phyloP scores from a whole-genome alignment of 257 asterid species.

The Datura wrightii region DNA sequence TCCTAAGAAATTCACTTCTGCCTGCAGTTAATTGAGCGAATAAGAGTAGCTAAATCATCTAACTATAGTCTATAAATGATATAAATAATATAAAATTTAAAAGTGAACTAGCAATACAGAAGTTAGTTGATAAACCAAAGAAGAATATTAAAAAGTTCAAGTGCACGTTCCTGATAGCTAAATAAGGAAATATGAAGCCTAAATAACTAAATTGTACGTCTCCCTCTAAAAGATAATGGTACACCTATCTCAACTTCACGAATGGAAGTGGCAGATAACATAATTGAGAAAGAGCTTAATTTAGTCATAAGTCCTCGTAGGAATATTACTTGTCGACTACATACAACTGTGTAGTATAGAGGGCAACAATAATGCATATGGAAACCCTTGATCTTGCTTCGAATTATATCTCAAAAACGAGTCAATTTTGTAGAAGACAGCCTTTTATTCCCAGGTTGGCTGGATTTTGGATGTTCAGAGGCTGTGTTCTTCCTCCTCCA shows the following conservation, averaged over 20 bases:
- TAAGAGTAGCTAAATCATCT: slow-evolving; percentile 10
- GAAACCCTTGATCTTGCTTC: neutral
- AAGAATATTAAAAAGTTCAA: neutral
- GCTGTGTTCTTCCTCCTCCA: slow-evolving; percentile 8
- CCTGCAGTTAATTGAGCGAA: slow-evolving; percentile 44
- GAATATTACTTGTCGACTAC: neutral
- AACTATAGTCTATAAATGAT: neutral
- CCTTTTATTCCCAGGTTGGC: neutral
- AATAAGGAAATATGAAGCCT: neutral
- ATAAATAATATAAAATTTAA: neutral
- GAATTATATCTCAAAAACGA: neutral
- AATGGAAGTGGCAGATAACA: neutral
- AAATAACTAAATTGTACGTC: neutral
- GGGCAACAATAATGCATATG: neutral
- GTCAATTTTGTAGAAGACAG: neutral
- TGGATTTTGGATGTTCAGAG: neutral
- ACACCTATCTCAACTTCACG: neutral
- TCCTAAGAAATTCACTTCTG: slow-evolving; percentile 57
- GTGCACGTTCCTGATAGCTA: neutral
- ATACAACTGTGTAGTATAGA: neutral
- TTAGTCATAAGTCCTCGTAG: neutral
- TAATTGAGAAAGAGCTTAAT: neutral
- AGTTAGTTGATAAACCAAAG: slow-evolving; percentile 17
- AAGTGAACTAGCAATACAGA: slow-evolving; percentile 15
- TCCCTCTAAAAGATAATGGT: neutral